A percentile compares a stretch with the other conserved stretches of the same genome.
phyloP scores from a whole-genome alignment of 495 filamentous ascomycete species.

The Astrothelium subdiscretum region DNA sequence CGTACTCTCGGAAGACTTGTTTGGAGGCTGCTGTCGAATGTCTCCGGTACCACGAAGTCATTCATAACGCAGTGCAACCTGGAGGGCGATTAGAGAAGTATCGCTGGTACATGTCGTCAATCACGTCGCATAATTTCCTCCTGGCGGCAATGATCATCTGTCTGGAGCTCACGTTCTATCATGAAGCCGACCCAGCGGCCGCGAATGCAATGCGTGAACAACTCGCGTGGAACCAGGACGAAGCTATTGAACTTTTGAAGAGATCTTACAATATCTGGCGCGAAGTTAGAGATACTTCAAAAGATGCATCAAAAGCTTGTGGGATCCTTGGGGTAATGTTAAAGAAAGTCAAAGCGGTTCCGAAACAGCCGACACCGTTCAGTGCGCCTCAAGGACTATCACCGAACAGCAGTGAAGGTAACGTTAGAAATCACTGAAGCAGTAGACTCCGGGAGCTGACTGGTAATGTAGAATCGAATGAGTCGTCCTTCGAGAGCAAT shows the following conservation, averaged over 20 bases:
- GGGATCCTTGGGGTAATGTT: not conserved
- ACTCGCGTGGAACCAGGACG: not conserved
- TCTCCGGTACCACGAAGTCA: conserved; percentile 28
- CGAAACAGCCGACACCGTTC: not conserved
- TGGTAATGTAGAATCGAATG: not conserved
- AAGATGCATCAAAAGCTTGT: not conserved
- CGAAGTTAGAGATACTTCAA: not conserved
- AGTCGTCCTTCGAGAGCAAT: not conserved
- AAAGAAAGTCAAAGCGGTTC: not conserved
- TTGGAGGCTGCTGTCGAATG: conserved; percentile 33
- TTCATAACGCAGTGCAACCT: conserved; percentile 25
- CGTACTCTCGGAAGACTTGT: conserved; percentile 31
- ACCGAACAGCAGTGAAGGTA: not conserved
- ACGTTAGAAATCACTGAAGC: not conserved
- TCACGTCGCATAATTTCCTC: conserved; percentile 38
- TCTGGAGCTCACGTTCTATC: conserved; percentile 29
- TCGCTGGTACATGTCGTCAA: conserved; percentile 36
- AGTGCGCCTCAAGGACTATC: not conserved
- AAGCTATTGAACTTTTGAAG: not conserved
- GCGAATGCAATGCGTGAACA: not conserved
- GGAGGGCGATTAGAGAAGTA: conserved; percentile 35
- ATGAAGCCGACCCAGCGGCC: not conserved
- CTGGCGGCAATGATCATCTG: conserved; percentile 43
- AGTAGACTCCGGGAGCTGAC: not conserved
- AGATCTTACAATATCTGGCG: not conserved